Evolutionary conservation across 116 monocot species (phyloP).

Genomic region (Iris pallida): DNA sequence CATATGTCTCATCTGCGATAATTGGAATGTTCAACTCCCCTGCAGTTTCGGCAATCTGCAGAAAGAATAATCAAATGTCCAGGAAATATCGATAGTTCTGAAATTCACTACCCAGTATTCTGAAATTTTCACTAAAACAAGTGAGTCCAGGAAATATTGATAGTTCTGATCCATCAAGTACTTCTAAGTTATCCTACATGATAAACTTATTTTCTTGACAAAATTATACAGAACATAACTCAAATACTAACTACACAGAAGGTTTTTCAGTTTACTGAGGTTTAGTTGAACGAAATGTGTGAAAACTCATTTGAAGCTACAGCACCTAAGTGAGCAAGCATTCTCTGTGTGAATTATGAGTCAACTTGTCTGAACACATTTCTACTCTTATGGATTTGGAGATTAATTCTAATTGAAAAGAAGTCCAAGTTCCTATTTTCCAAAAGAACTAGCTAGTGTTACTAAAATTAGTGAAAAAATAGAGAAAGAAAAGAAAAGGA

Average conservation of each 20-base stretch:
- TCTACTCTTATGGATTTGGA: too few species aligned
- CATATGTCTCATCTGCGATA: slow-evolving; percentile 84
- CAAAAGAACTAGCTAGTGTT: not conserved
- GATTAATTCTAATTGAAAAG: not conserved
- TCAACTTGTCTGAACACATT: too few species aligned
- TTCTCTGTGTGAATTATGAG: too few species aligned
- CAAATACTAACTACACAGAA: too few species aligned
- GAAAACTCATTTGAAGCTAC: too few species aligned
- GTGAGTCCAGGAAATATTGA: not conserved
- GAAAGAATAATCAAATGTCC: not conserved
- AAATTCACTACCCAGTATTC: not conserved
- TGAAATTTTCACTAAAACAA: not conserved
- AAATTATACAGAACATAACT: not conserved
- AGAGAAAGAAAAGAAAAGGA: not conserved
- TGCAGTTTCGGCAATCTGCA: slow-evolving; percentile 73
- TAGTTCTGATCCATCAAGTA: not conserved
- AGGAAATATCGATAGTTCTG: not conserved
- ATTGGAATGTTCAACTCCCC: slow-evolving; percentile 60
- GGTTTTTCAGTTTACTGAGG: too few species aligned
- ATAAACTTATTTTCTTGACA: not conserved
- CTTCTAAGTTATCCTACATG: not conserved
- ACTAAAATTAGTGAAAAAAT: not conserved
- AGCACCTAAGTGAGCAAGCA: too few species aligned
- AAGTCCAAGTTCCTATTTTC: not conserved
- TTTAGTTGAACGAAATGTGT: too few species aligned